Evolutionary conservation across 345 rosid genomes (phyloP).

Genomic region (Syzygium grande): DNA sequence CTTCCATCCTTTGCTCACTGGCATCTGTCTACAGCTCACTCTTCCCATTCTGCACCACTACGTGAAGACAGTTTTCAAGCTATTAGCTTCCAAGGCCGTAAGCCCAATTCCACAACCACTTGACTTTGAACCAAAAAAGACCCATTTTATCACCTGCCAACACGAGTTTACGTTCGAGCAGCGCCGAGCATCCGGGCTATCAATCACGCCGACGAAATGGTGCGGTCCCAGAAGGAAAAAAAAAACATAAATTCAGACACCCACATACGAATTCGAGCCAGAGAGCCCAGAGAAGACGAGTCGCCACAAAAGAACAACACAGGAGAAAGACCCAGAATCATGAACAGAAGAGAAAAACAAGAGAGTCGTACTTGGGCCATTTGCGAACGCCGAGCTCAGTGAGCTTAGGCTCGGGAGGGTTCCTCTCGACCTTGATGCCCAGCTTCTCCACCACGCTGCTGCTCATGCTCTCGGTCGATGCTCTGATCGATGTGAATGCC

Average conservation of each 20-base stretch:
- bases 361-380: slow-evolving; percentile 60
- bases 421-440: slow-evolving; percentile 54
- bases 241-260: neutral
- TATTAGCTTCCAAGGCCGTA: neutral
- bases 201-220: neutral
- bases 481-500: neutral
- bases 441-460: slow-evolving; percentile 50
- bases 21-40: neutral
- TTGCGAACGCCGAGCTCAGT: slow-evolving; percentile 60
- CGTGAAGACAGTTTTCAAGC: neutral
- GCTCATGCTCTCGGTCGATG: slow-evolving; percentile 40
- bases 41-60: neutral
- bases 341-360: neutral
- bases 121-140: neutral
- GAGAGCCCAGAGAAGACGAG: neutral
- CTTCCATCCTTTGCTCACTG: neutral
- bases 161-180: neutral
- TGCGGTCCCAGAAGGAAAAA: neutral
- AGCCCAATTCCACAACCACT: neutral
- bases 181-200: neutral
- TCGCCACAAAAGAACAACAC: neutral
- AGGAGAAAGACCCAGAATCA: neutral
- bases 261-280: neutral
- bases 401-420: slow-evolving; percentile 75
- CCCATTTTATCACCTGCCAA: neutral